Evolutionary conservation across 2,329 filamentous ascomycete species (phyloP).

Genomic region (Nemania serpens): DNA sequence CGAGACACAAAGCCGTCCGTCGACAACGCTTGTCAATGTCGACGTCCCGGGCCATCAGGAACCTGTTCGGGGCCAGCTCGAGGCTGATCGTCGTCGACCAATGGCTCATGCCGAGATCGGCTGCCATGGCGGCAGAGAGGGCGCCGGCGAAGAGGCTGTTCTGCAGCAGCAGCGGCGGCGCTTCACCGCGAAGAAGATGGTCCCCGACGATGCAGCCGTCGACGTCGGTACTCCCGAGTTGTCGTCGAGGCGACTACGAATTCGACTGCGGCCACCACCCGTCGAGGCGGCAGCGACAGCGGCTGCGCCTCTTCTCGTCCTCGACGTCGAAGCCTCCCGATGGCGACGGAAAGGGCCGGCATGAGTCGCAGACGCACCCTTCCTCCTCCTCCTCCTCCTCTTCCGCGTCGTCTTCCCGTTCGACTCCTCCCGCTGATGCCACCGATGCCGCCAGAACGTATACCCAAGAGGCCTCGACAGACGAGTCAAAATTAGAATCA

Average conservation of each 20-base stretch:
- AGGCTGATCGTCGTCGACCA: constrained; percentile 37
- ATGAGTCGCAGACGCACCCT: constrained; percentile 2
- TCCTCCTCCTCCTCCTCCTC: neutral
- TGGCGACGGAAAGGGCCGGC: constrained; percentile 10
- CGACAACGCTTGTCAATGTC: constrained; percentile 36
- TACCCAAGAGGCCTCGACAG: constrained; percentile 3
- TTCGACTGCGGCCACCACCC: constrained; percentile 19
- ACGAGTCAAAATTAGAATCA: constrained; percentile 9
- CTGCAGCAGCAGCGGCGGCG: constrained; percentile 5
- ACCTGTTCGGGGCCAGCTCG: constrained; percentile 36
- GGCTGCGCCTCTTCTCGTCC: constrained; percentile 36
- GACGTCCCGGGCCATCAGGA: constrained; percentile 35
- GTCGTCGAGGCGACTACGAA: constrained; percentile 11
- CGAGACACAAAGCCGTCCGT: too few species aligned
- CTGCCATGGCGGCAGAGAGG: constrained; percentile 1
- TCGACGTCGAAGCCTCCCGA: constrained; percentile 35
- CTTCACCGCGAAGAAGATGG: constrained; percentile 3
- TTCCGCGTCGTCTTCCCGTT: neutral
- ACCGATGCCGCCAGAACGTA: neutral
- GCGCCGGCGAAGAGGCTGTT: constrained; percentile 31
- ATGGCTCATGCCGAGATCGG: constrained; percentile 32
- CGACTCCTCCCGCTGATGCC: neutral
- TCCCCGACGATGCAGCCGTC: neutral
- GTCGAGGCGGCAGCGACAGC: constrained; percentile 22
- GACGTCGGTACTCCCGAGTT: constrained; percentile 39